Evolutionary conservation across 2,329 filamentous ascomycete species (phyloP).

Genomic region (Cordyceps farinosa): DNA sequence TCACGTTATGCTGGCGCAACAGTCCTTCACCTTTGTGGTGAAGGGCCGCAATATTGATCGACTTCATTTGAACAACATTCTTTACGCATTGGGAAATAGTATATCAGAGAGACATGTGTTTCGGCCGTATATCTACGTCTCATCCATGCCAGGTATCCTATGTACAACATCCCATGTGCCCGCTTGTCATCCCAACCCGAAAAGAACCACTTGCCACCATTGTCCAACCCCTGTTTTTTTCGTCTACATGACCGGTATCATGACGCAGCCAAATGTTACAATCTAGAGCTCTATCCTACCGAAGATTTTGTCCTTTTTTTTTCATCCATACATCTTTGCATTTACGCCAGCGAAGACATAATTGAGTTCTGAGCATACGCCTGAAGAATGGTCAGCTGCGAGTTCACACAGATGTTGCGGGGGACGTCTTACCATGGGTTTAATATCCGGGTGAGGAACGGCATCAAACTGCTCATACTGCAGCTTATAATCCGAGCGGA

Average conservation of each 20-base stretch:
- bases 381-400: constrained; percentile 40
- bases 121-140: constrained; percentile 9
- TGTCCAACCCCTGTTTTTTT: constrained; percentile 7
- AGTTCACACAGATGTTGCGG: neutral
- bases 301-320: constrained; percentile 10
- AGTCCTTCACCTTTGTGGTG: too few species aligned
- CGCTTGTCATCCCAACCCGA: neutral
- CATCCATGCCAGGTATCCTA: constrained; percentile 13
- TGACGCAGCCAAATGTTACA: neutral
- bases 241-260: neutral
- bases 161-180: constrained; percentile 1
- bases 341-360: constrained; percentile 70
- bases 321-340: constrained; percentile 7
- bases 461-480: constrained; percentile 92
- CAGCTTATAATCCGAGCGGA: constrained; percentile 87
- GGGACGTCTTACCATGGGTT: constrained; percentile 67
- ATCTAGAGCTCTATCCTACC: neutral
- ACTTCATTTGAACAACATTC: neutral
- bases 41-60: neutral
- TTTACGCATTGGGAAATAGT: neutral
- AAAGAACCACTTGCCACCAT: neutral
- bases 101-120: neutral
- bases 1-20: neutral
- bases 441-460: constrained; percentile 92
- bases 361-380: constrained; percentile 83